Evolutionary conservation across 2,329 filamentous ascomycete species (phyloP).

Genomic region (Ramularia endophylla): DNA sequence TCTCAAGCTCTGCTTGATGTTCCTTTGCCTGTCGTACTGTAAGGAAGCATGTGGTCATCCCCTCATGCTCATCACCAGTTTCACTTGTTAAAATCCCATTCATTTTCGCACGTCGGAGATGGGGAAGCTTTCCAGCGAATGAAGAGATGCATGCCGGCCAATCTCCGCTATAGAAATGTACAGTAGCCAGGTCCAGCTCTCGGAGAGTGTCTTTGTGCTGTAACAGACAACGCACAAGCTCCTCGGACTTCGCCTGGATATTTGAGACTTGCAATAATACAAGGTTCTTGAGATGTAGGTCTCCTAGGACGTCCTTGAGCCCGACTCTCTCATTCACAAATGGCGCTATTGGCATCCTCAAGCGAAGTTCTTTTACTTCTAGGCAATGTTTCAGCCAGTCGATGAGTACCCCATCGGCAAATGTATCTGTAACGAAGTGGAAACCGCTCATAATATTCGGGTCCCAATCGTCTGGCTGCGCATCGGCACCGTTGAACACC

Average conservation of each 20-base stretch:
- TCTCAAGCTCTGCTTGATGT: background rate
- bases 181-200: background rate
- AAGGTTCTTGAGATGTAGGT: background rate
- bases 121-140: background rate
- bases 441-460: background rate
- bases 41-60: background rate
- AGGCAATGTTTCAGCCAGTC: background rate
- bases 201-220: background rate
- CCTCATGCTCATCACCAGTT: background rate
- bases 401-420: background rate
- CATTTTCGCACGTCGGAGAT: background rate
- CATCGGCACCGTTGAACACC: background rate
- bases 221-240: background rate
- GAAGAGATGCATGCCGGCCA: background rate
- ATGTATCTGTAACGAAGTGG: background rate
- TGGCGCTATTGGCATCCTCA: constrained; percentile 1
- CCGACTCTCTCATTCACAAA: background rate
- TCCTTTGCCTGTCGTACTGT: background rate
- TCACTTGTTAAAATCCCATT: background rate
- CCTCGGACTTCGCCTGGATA: background rate
- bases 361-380: background rate
- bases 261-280: background rate
- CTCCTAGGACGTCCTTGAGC: background rate
- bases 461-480: background rate
- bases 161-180: background rate